Evolutionary conservation across 225 moss, liverwort and hornwort genomes (phyloP), one percentile per base, ranked within the genome.

Genomic region (Marchantia polymorpha): DNA sequence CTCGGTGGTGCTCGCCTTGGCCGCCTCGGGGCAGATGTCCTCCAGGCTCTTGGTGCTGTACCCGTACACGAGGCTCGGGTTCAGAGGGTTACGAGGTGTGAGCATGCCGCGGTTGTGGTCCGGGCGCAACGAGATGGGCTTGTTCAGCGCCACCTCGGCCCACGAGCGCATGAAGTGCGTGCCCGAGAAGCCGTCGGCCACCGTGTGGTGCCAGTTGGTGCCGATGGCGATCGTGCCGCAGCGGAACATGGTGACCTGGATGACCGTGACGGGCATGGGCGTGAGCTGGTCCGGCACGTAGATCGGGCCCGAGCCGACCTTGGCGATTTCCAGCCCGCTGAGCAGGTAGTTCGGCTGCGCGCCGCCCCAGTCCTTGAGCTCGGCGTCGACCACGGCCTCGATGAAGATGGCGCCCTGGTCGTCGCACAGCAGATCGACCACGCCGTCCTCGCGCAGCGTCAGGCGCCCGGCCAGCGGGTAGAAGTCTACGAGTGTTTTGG

Each of bases 151-250:
- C 12, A 83, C 52, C 58, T 86, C 86, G 10, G 86, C 80, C 86
- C 86, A 86, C 0, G 86, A 80, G 20, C 73, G 61, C 82, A 86
- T 77, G 80, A 86, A 86, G 52, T 86, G 82, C 6, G 74, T 86
- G 1, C 86, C 86, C 14, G 83, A 83, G 67, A 82, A 86, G 4
- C 86, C 86, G 31, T 86, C 83, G 5, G 77, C 86, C 3, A 83
- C 78, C 0, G 77, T 86, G 69, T 83, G 86, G 55, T 83, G 86
- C 86, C 86, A 86, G 59, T 80, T 86, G 7, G 83, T 83, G 64
- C 75, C 82, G 3, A 86, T 46, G 19, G 83, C 80, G 30, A 86
- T 69, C n/a, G 72, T 52, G 30, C 86, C 86, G 73, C 82, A 83
- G 0, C 50, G 58, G 59, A 86, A 86, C 20, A 29, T 76, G 15